These are phyloP conservation scores for Zoysia japonica DNA, from an alignment of 176 grass and related monocot species.

Conservation along the genomic window DNA sequence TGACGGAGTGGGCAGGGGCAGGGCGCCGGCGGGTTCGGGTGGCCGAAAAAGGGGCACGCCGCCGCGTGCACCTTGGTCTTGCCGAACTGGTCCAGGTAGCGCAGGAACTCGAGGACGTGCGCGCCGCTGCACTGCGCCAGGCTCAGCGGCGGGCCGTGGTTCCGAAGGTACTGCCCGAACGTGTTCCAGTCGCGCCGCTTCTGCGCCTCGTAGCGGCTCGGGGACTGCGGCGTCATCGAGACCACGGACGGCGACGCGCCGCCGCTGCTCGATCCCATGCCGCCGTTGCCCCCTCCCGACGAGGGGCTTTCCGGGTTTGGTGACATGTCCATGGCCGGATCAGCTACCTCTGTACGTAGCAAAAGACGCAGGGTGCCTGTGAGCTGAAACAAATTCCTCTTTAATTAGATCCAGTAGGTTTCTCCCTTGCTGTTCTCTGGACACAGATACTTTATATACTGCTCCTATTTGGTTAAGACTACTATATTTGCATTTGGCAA, in stretches of 20 bases:
- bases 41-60: slow-evolving; percentile 83
- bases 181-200: slow-evolving; percentile 79
- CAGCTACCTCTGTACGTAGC: slow-evolving; percentile 3
- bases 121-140: slow-evolving; percentile 83
- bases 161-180: slow-evolving; percentile 74
- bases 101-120: slow-evolving; percentile 91
- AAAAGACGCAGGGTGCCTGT: slow-evolving; percentile 12
- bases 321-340: slow-evolving; percentile 52
- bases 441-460: background rate
- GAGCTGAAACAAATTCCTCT: slow-evolving; percentile 44
- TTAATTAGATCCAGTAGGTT: slow-evolving; percentile 12
- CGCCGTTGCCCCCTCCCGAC: slow-evolving; percentile 32
- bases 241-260: slow-evolving; percentile 37
- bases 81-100: slow-evolving; percentile 97
- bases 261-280: slow-evolving; percentile 31
- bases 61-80: slow-evolving; percentile 90
- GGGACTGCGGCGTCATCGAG: slow-evolving; percentile 49
- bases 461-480: background rate
- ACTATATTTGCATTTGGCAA: background rate
- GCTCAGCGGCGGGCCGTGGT: slow-evolving; percentile 72
- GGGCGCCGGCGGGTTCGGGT: slow-evolving; percentile 72
- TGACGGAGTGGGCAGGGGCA: slow-evolving; percentile 89
- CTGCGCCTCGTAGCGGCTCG: slow-evolving; percentile 73
- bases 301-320: slow-evolving; percentile 52
- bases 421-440: background rate